Percentiles rank a stretch among this genome's conserved stretches.
These are phyloP conservation scores for Colletotrichum sp. DNA, from an alignment of 2,329 filamentous ascomycete genomes.

Conservation along the genomic window DNA sequence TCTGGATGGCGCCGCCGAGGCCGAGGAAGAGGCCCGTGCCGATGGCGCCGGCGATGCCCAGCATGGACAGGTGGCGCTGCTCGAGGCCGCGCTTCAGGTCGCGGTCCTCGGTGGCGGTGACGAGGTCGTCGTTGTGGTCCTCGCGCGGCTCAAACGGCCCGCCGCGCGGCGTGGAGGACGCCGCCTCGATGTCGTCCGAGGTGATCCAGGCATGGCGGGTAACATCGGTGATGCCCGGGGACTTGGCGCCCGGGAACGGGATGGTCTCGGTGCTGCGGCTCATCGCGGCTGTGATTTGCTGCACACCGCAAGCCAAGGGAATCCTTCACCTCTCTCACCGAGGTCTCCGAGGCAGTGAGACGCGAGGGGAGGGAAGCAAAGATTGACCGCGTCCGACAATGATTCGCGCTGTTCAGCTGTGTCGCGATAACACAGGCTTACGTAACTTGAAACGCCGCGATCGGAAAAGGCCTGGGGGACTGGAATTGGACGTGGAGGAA, in stretches of 20 bases:
- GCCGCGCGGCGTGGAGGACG: background rate
- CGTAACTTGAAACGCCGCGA: background rate
- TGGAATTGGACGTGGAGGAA: background rate
- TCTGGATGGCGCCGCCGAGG: slow-evolving; percentile 57
- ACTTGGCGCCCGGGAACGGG: slow-evolving; percentile 18
- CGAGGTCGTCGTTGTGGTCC: slow-evolving; percentile 45
- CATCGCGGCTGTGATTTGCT: background rate
- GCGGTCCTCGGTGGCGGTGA: slow-evolving; percentile 53
- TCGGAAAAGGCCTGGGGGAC: background rate
- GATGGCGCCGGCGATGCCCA: slow-evolving; percentile 66
- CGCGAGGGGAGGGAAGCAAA: background rate
- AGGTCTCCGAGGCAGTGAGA: background rate
- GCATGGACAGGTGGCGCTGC: slow-evolving; percentile 65
- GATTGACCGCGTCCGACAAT: background rate
- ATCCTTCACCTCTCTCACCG: background rate
- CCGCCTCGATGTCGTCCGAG: slow-evolving; percentile 13
- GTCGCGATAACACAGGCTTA: background rate
- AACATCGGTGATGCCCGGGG: slow-evolving; percentile 15
- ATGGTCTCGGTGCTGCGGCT: slow-evolving; percentile 14
- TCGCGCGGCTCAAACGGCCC: slow-evolving; percentile 15
- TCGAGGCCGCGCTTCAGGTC: slow-evolving; percentile 53
- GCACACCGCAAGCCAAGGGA: background rate
- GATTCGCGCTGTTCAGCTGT: background rate
- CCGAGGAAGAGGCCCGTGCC: slow-evolving; percentile 67
- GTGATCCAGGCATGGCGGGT: slow-evolving; percentile 18